Evolutionary conservation across 495 filamentous ascomycete genomes (phyloP), one percentile per base, ranked within the genome.

Genomic region (Friedmanniomyces endolithicus): DNA sequence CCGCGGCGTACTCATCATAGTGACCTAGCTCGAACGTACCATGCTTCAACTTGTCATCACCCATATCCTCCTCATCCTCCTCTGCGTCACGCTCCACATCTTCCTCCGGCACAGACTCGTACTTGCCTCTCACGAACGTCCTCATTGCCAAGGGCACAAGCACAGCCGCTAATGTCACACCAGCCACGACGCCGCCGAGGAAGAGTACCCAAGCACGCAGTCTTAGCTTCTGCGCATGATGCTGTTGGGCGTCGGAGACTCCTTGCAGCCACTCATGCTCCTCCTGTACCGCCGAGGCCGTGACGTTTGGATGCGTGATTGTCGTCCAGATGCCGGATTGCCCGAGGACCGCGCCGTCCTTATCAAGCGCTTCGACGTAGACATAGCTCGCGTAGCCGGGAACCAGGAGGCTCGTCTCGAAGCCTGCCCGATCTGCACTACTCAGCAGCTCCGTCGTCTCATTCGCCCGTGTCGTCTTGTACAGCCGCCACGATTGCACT

Each of bases 351-450:
- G 37, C 16, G 17, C 49, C 55, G 20, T 58, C 27, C 16, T 2
- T 11, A 29, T 58, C 55, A 14, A 45, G 24, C 9, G 55, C 55
- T 31, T 45, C 48, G n/a, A 58, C 48, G 27, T 53, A 50, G 17
- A 53, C 49, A 29, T 52, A 53, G 11, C 19, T 34, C 11, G 48
- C 48, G 29, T 46, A 58, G 12, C 49, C 49, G 1, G 31, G 6
- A 24, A 17, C 33, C 14, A 37, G 24, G n/a, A 58, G 23, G 9
- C 14, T 6, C 1, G 48, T 58, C 27, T 58, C 55, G 49, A 58
- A 58, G 1, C 55, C 55, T 14, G 33, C 16, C 3, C 48, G 45
- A 3, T 16, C 7, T 4, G 34, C 29, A 8, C 44, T 50, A 8
- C 4, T 35, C 2, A 51, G 11, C n/a, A 45, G 20, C 19, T 50